phyloP scores from a whole-genome alignment of 164 flowering plant species.

The Tinospora cordifolia region DNA sequence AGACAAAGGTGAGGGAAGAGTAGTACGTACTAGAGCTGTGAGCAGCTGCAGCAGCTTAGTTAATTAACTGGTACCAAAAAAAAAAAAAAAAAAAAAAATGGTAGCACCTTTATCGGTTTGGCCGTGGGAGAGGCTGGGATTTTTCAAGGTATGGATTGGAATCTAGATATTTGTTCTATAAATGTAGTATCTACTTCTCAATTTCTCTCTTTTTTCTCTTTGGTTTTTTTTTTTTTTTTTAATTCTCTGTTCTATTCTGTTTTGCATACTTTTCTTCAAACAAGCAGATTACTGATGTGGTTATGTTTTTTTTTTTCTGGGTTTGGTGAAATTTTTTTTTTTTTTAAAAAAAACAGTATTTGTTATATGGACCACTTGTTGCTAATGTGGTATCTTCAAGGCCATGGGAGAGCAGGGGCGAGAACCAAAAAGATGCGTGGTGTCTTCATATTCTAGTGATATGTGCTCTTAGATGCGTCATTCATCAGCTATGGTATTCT shows the following conservation, averaged over 20 bases:
- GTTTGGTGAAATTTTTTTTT: not conserved
- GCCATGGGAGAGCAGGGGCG: constrained; percentile 17
- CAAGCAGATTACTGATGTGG: not conserved
- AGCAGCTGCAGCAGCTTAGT: not conserved
- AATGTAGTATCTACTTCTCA: too few species aligned
- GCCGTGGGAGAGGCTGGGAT: constrained; percentile 68
- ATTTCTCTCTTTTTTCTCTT: not conserved
- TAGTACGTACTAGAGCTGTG: too few species aligned
- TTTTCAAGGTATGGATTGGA: constrained; percentile 37
- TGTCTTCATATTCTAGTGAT: constrained; percentile 53
- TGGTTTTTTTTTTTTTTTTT: not conserved
- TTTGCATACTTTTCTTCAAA: too few species aligned
- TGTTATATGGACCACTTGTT: constrained; percentile 58
- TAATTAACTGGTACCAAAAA: too few species aligned
- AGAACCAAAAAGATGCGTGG: constrained; percentile 25
- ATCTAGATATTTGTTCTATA: not conserved
- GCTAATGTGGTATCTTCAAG: constrained; percentile 36
- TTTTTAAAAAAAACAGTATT: constrained; percentile 33
- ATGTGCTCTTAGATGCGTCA: constrained; percentile 37
- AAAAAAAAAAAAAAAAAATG: constrained; percentile 27
- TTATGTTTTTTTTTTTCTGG: not conserved
- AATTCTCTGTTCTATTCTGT: too few species aligned
- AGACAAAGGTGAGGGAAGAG: too few species aligned
- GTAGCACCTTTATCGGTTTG: constrained; percentile 52
- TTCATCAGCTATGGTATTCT: constrained; percentile 48